Percentiles rank a stretch among this genome's conserved stretches.
Conservation (phyloP, 2,329 filamentous ascomycete genomes). For the Ascochyta clinopodiicola region DNA sequence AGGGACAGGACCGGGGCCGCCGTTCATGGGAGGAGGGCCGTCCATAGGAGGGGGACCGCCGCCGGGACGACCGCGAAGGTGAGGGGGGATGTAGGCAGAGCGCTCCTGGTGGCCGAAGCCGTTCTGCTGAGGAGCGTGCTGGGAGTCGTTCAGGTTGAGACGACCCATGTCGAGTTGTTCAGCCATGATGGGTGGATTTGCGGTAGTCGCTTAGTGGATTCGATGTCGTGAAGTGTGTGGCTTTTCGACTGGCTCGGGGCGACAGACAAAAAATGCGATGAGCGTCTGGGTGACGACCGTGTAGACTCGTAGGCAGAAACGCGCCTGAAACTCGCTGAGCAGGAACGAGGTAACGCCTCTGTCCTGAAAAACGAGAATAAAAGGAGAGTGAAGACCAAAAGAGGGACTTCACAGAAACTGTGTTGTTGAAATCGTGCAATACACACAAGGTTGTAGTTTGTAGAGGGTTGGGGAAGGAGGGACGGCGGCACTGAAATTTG, state of each 20-base stretch:
- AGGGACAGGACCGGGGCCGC: conserved; percentile 55
- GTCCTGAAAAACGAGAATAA: conserved; percentile 48
- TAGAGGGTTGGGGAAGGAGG: conserved; percentile 36
- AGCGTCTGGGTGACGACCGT: conserved; percentile 39
- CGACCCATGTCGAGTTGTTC: conserved; percentile 80
- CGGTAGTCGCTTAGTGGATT: conserved; percentile 12
- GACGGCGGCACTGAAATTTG: conserved; percentile 30
- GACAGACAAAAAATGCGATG: conserved; percentile 36
- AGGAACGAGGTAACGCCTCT: conserved; percentile 48
- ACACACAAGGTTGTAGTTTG: conserved; percentile 41
- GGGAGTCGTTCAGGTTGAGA: conserved; percentile 72
- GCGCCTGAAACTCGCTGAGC: conserved; percentile 50
- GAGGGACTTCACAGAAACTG: conserved; percentile 48
- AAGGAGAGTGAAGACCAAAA: conserved; percentile 52
- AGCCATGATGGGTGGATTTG: conserved; percentile 43
- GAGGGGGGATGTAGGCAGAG: conserved; percentile 83
- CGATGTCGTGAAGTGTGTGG: conserved; percentile 14
- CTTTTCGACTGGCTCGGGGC: conserved; percentile 41
- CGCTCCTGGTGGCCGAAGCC: conserved; percentile 61
- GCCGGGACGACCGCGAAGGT: conserved; percentile 66
- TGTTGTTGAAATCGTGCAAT: conserved; percentile 36
- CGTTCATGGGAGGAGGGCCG: conserved; percentile 57
- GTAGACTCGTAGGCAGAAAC: conserved; percentile 48
- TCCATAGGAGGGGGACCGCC: conserved; percentile 47
- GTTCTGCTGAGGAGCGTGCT: conserved; percentile 61